Base-by-base conservation (phyloP, 129 eudicot genomes). In the Artemisia annua region DNA sequence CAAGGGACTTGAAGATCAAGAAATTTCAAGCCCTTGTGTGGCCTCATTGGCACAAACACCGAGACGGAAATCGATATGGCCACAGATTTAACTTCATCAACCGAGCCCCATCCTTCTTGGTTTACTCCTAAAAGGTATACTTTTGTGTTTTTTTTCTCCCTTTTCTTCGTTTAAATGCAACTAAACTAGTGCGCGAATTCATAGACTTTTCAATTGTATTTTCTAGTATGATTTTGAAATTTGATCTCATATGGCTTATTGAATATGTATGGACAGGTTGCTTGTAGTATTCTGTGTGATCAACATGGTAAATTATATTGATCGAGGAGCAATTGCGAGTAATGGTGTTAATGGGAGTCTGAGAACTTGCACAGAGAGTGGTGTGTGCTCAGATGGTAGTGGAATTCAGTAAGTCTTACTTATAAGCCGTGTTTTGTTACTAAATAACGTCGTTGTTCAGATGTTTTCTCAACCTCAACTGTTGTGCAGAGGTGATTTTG, bases 291-390 rank as follows among this genome's bases (percentile, higher is more conserved):
- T 91, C 61, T 91, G 97, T 67, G 87, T 86, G 76, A 86, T 91
- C 39, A 91, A 88, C 82, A 70, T 91, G 78, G 72, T 91, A 18
- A 91, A 91, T 79, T 91, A 88, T 80, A 75, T 91, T 39, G 97
- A 91, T 69, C 92, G 97, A 48, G 97, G 97, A 22, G 89, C 96
- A 48, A 91, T 91, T 73, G 97, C 93, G 15, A 91, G 93, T 67
- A 91, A 88, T 79, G 97, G 97, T 71, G 96, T 91, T 19, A 91
- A 91, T 72, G 97, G 97, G 65, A 84, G 84, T 52, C 86, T 76
- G 11, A 63, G 71, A 76, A 80, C 73, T 69, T 91, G 96, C 70
- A 68, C 85, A 6, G 52, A 76, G 19, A 67, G 82, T 69, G 90
- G 89, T 48, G 72, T 72, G 60, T 91, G 97, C 74, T 82, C 96